These are phyloP conservation scores for Gaeumannomyces tritici DNA, from an alignment of 2,329 filamentous ascomycete genomes.

Conservation along the genomic window DNA sequence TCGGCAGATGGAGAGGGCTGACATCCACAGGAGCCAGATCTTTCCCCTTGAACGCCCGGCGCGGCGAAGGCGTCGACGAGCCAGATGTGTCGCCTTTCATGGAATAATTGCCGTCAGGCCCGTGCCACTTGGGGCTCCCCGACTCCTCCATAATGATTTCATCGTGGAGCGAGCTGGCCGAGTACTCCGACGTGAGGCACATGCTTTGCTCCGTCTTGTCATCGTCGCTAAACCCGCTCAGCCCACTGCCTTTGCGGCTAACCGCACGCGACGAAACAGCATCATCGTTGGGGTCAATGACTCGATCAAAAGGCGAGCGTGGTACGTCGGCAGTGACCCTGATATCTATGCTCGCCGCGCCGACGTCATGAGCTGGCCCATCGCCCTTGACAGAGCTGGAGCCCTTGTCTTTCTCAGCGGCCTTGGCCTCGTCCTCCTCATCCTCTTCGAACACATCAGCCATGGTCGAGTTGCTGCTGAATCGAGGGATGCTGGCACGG, in stretches of 20 bases:
- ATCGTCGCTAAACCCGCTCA: constrained; percentile 35
- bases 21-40: constrained; percentile 43
- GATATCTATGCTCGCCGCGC: constrained; percentile 11
- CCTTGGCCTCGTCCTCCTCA: constrained; percentile 48
- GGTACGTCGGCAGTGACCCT: constrained; percentile 10
- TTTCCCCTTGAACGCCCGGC: constrained; percentile 27
- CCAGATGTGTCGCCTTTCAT: constrained; percentile 24
- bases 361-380: neutral
- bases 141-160: constrained; percentile 40
- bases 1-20: constrained; percentile 32
- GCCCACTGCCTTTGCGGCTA: constrained; percentile 35
- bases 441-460: constrained; percentile 83
- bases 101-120: constrained; percentile 8
- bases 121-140: constrained; percentile 19
- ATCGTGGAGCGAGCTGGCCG: constrained; percentile 40
- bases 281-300: constrained; percentile 8
- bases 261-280: constrained; percentile 14
- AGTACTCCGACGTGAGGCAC: constrained; percentile 37
- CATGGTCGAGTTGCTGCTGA: constrained; percentile 64
- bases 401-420: neutral
- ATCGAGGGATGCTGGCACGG: constrained; percentile 48
- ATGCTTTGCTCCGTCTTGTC: constrained; percentile 23
- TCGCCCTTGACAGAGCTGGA: neutral
- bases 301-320: constrained; percentile 1
- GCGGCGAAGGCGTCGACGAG: constrained; percentile 35